These are phyloP conservation scores for Phytophthora pinifolia DNA, from an alignment of 352 stramenopile genomes.

Conservation along the genomic window DNA sequence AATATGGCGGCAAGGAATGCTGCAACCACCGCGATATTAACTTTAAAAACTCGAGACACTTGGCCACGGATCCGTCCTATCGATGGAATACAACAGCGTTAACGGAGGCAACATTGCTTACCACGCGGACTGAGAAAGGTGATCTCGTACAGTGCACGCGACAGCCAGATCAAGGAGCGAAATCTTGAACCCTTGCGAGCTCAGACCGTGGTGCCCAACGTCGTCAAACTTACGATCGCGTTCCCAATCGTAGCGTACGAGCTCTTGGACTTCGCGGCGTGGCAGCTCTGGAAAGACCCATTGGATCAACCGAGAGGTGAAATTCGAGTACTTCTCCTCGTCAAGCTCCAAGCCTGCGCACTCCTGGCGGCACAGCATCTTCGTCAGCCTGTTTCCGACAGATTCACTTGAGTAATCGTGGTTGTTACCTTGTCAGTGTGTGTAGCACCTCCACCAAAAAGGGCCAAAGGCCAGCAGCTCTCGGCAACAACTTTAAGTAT, in stretches of 20 bases:
- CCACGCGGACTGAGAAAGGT: no score
- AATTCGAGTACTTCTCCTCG: slow-evolving; percentile 45
- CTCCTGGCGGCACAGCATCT: slow-evolving; percentile 13
- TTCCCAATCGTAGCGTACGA: slow-evolving; percentile 45
- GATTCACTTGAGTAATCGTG: neutral
- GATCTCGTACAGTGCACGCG: slow-evolving; percentile 40
- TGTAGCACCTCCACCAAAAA: slow-evolving; percentile 30
- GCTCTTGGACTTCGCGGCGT: slow-evolving; percentile 39
- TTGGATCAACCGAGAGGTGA: slow-evolving; percentile 44
- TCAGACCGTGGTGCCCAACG: slow-evolving; percentile 37
- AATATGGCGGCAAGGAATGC: slow-evolving; percentile 27
- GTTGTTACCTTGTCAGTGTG: slow-evolving; percentile 2
- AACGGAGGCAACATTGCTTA: no score
- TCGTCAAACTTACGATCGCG: slow-evolving; percentile 56
- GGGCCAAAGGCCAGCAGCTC: slow-evolving; percentile 48
- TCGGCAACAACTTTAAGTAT: slow-evolving; percentile 45
- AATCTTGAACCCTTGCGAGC: slow-evolving; percentile 44
- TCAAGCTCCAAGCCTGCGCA: slow-evolving; percentile 43
- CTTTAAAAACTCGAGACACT: slow-evolving; percentile 52
- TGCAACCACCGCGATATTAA: slow-evolving; percentile 44
- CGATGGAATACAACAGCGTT: neutral
- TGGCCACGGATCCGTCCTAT: slow-evolving; percentile 38
- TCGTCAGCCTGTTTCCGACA: neutral
- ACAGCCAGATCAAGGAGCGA: slow-evolving; percentile 52
- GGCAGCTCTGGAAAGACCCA: slow-evolving; percentile 58